Evolutionary conservation across 257 asterid species (phyloP).

Genomic region (Jasminum sambac): DNA sequence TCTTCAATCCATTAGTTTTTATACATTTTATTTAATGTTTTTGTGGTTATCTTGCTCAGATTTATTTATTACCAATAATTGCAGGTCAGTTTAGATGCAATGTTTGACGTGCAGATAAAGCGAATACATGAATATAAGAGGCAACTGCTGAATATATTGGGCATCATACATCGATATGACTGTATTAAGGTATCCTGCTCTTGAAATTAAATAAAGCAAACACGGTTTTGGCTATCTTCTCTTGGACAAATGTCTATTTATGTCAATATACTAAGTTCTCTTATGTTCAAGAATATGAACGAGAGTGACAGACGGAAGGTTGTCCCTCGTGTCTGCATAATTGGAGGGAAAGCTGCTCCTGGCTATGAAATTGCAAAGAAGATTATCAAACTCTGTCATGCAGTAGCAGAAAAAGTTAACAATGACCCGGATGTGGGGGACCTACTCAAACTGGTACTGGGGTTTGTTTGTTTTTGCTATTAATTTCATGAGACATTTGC

Average conservation of each 20-base stretch:
- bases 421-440: conserved; percentile 45
- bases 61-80: not conserved
- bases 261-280: conserved; percentile 8
- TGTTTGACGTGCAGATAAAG: conserved; percentile 56
- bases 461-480: conserved; percentile 13
- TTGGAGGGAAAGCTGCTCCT: conserved; percentile 64
- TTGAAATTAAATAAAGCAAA: not conserved
- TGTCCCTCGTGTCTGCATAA: conserved; percentile 55
- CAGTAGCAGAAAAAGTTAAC: conserved; percentile 50
- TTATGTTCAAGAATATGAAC: conserved; percentile 41
- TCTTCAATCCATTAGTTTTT: conserved; percentile 13
- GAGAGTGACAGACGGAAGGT: conserved; percentile 40
- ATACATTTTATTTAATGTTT: conserved; percentile 9
- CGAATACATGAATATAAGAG: conserved; percentile 55
- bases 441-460: conserved; percentile 52
- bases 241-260: not conserved
- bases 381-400: conserved; percentile 57
- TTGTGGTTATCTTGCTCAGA: not conserved
- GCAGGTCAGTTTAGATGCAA: conserved; percentile 55
- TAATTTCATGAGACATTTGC: not conserved
- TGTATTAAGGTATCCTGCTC: conserved; percentile 47
- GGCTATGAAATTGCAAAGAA: conserved; percentile 58
- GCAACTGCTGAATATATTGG: conserved; percentile 47
- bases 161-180: conserved; percentile 52
- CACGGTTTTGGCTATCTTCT: not conserved